Evolutionary conservation across 371 early-diverging fungal genomes (phyloP).

Genomic region (Mortierella sp.): DNA sequence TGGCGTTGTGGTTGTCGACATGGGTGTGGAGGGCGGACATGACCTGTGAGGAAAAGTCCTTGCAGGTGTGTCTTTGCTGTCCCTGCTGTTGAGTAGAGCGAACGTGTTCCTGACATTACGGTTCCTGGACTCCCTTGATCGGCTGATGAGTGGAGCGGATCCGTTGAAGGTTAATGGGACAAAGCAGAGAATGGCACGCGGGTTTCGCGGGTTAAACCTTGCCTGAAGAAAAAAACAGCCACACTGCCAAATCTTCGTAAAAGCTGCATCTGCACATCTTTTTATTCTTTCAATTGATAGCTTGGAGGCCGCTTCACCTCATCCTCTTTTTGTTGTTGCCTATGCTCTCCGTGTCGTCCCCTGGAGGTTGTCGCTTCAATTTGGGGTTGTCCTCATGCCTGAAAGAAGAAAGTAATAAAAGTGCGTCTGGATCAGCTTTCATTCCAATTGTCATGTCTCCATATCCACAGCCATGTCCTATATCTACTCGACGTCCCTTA

Average conservation of each 20-base stretch:
- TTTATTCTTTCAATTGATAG: background rate
- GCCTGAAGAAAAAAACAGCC: background rate
- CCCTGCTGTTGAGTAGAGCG: background rate
- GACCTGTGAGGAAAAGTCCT: background rate
- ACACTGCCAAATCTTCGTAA: background rate
- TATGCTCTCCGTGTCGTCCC: slow-evolving; percentile 41
- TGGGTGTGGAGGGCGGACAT: background rate
- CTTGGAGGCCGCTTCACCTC: slow-evolving; percentile 12
- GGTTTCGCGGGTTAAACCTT: background rate
- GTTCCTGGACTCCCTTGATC: background rate
- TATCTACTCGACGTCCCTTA: background rate
- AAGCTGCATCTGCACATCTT: background rate
- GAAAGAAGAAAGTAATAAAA: background rate
- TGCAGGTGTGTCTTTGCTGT: background rate
- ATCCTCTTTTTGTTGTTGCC: slow-evolving; percentile 34
- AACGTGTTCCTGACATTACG: background rate
- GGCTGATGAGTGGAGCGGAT: background rate
- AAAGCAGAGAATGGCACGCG: background rate
- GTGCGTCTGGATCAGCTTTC: background rate
- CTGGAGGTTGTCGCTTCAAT: slow-evolving; percentile 42
- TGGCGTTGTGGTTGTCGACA: background rate
- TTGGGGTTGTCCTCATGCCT: slow-evolving; percentile 49
- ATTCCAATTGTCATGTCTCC: background rate
- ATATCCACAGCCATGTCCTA: background rate
- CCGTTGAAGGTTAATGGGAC: background rate